A percentile compares a stretch with the other conserved stretches of the same genome.
These are phyloP conservation scores for Cystobasidium slooffiae DNA, from an alignment of 1,284 basidiomycete species.

Conservation along the genomic window DNA sequence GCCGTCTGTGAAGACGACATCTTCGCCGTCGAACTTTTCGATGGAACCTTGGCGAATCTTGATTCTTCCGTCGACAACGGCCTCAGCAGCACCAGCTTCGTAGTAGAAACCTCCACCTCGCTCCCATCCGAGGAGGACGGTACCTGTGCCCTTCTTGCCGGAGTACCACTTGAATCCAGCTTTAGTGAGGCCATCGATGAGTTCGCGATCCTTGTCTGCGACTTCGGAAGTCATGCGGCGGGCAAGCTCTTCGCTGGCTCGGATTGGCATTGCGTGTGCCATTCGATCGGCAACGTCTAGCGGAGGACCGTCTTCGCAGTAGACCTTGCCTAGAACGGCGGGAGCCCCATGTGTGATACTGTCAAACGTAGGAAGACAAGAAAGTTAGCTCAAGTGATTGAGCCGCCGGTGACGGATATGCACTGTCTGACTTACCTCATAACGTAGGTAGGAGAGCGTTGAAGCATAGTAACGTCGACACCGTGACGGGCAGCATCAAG, in stretches of 20 bases:
- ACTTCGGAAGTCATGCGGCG: conserved; percentile 52
- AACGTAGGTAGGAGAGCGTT: conserved; percentile 58
- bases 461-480: conserved; percentile 54
- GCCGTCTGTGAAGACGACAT: conserved; percentile 13
- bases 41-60: conserved; percentile 72
- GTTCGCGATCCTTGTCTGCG: conserved; percentile 54
- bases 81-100: conserved; percentile 68
- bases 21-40: conserved; percentile 55
- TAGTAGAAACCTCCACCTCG: conserved; percentile 59
- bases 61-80: conserved; percentile 72
- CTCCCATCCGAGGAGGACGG: conserved; percentile 55
- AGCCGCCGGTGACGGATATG: neutral
- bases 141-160: conserved; percentile 65
- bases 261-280: conserved; percentile 58
- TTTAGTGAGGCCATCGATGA: conserved; percentile 57
- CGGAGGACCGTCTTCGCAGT: conserved; percentile 61
- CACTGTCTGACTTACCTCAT: conserved; percentile 54
- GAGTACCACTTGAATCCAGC: conserved; percentile 61
- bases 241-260: conserved; percentile 57
- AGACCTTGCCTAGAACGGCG: conserved; percentile 55
- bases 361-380: neutral
- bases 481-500: conserved; percentile 54
- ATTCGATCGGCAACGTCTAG: conserved; percentile 61
- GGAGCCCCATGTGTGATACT: conserved; percentile 6
- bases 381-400: neutral